Conservation (phyloP, 1,284 basidiomycete species). For the Moesziomyces sp. region DNA sequence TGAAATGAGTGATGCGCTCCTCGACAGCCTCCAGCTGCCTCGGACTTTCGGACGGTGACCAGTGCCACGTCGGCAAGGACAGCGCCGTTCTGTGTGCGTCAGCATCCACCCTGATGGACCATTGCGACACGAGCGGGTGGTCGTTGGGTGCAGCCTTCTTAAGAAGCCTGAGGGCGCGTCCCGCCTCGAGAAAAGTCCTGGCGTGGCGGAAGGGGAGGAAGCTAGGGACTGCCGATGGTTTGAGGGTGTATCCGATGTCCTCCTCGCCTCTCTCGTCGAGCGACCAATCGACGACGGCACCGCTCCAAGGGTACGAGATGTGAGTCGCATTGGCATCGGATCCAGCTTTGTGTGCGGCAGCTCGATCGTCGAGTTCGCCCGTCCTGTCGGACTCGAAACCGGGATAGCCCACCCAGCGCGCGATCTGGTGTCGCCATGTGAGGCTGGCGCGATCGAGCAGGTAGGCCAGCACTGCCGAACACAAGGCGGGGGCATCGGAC, state of each 20-base stretch:
- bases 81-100: not conserved
- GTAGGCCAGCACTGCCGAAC: constrained; percentile 36
- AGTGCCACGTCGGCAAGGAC: constrained; percentile 44
- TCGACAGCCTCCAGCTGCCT: constrained; percentile 13
- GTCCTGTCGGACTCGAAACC: constrained; percentile 36
- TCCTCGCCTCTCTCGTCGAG: constrained; percentile 52
- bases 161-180: constrained; percentile 49
- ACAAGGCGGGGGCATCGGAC: constrained; percentile 24
- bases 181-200: constrained; percentile 50
- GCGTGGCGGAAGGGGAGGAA: constrained; percentile 44
- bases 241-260: constrained; percentile 52
- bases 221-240: constrained; percentile 46
- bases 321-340: constrained; percentile 3
- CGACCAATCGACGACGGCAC: constrained; percentile 50
- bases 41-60: constrained; percentile 15
- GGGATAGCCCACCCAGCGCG: constrained; percentile 54
- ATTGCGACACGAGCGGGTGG: constrained; percentile 49
- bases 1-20: constrained; percentile 27
- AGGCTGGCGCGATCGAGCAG: constrained; percentile 41
- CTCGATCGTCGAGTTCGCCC: constrained; percentile 33
- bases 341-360: constrained; percentile 4
- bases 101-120: constrained; percentile 13
- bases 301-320: constrained; percentile 44
- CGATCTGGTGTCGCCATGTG: constrained; percentile 45
- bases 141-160: constrained; percentile 50